Evolutionary conservation across 163 green algal species (phyloP).

Genomic region (Botryococcus braunii): DNA sequence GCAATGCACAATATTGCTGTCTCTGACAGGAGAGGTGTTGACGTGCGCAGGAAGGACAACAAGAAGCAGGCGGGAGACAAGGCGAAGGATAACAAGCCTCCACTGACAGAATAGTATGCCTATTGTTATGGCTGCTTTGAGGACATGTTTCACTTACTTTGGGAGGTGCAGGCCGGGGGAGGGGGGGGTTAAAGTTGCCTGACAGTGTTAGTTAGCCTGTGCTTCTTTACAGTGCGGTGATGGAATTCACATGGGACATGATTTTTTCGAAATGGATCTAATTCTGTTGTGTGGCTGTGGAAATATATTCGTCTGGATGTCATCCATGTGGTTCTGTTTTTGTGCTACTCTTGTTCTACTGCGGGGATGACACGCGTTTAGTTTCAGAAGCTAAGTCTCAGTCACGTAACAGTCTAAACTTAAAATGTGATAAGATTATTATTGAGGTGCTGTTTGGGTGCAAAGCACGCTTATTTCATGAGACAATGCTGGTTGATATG

Average conservation of each 20-base stretch:
- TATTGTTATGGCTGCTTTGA: background rate
- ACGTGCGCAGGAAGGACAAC: constrained; percentile 31
- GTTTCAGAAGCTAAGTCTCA: too few relatives aligned
- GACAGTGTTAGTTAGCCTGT: too few relatives aligned
- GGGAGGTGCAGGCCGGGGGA: background rate
- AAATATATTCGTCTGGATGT: too few relatives aligned
- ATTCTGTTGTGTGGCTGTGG: too few relatives aligned
- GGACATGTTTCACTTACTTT: background rate
- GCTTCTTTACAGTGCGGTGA: constrained; percentile 2
- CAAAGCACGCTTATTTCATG: background rate
- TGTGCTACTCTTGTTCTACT: too few relatives aligned
- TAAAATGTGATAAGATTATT: too few relatives aligned
- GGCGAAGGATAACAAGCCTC: constrained; percentile 53
- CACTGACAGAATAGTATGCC: constrained; percentile 28
- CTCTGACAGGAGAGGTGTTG: background rate
- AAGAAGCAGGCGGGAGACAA: constrained; percentile 42
- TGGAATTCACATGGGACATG: background rate
- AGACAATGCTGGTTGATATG: background rate
- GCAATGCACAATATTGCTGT: background rate
- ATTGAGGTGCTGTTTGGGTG: constrained; percentile 1
- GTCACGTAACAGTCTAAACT: too few relatives aligned
- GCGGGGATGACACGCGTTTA: too few relatives aligned
- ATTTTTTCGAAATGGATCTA: background rate
- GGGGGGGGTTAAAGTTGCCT: too few relatives aligned
- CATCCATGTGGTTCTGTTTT: too few relatives aligned